Conservation (phyloP, 139 green algal genomes). For the Chlorella sp. region DNA sequence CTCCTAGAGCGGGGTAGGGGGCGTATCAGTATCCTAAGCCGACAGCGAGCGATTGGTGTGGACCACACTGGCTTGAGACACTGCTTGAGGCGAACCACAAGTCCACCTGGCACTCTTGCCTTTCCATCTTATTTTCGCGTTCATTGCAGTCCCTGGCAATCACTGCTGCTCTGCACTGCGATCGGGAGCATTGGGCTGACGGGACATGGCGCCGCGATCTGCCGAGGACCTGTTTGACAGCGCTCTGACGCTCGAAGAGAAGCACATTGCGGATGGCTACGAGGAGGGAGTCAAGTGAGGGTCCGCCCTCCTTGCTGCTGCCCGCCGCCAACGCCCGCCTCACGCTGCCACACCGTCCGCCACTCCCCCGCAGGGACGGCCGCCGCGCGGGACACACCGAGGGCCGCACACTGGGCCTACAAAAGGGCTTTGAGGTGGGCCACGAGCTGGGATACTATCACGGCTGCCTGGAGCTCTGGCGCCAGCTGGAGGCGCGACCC, state of each 20-base stretch:
- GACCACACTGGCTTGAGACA: no score
- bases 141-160: background rate
- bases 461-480: conserved; percentile 56
- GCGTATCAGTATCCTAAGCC: no score
- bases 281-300: conserved; percentile 40
- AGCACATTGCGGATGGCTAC: conserved; percentile 46
- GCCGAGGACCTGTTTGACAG: conserved; percentile 49
- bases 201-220: background rate
- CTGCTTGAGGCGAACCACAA: background rate
- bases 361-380: conserved; percentile 46
- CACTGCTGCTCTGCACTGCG: background rate
- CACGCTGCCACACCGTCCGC: background rate
- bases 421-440: conserved; percentile 78
- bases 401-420: conserved; percentile 64
- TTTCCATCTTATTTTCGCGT: background rate
- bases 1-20: no score
- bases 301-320: background rate
- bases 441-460: conserved; percentile 77
- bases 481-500: conserved; percentile 20
- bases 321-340: background rate
- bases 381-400: conserved; percentile 50
- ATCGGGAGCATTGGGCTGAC: background rate
- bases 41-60: no score
- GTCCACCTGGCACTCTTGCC: background rate
- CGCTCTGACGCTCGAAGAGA: conserved; percentile 44